Percentiles rank a stretch among this genome's conserved stretches.
phyloP scores from a whole-genome alignment of 768 basidiomycete species.

The Hygrophoropsis aurantiaca region DNA sequence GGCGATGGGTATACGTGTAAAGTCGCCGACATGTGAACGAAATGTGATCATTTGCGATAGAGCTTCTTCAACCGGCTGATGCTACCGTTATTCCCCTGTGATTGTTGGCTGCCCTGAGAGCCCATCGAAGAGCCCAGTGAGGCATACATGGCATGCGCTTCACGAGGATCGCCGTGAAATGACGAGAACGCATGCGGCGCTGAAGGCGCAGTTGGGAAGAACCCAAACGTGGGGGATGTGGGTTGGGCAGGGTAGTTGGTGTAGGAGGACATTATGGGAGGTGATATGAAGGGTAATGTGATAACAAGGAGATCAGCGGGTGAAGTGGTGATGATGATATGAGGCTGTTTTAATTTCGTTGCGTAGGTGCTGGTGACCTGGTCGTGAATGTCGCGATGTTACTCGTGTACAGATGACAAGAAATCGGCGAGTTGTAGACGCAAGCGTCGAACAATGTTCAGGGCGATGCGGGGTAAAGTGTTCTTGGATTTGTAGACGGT shows the following conservation, averaged over 20 bases:
- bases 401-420: conserved; percentile 2
- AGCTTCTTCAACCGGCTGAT: conserved; percentile 35
- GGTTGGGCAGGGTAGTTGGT: conserved; percentile 40
- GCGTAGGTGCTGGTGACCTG: neutral
- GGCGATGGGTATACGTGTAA: conserved; percentile 10
- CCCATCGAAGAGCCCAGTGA: conserved; percentile 38
- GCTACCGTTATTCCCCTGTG: conserved; percentile 21
- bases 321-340: no score
- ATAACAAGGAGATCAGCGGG: neutral
- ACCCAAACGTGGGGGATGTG: conserved; percentile 55
- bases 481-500: conserved; percentile 10
- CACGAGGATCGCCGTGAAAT: conserved; percentile 62
- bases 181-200: conserved; percentile 57
- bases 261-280: conserved; percentile 44
- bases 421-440: neutral
- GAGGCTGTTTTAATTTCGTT: conserved; percentile 2
- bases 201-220: conserved; percentile 56
- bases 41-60: conserved; percentile 27
- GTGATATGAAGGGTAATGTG: conserved; percentile 4
- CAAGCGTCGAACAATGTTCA: conserved; percentile 8
- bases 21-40: conserved; percentile 2
- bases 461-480: neutral
- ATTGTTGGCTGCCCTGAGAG: conserved; percentile 20
- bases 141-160: conserved; percentile 58
- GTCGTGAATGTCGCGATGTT: conserved; percentile 3